Evolutionary conservation across 495 filamentous ascomycete species (phyloP), one percentile per base, ranked within the genome.

Genomic region (Letharia lupina): DNA sequence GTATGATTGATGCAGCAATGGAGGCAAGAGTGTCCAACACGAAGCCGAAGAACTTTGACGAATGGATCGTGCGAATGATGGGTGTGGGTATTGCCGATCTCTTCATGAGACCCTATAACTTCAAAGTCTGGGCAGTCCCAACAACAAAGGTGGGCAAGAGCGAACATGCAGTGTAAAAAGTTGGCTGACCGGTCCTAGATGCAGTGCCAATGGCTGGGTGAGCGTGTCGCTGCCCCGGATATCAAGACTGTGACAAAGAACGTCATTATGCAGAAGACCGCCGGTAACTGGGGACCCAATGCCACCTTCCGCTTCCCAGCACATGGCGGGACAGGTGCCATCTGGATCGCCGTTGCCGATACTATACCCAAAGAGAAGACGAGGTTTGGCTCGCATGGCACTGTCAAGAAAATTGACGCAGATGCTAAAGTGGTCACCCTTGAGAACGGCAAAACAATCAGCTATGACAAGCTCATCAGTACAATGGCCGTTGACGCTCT

Each of bases 71-170:
- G 68, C 86, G 93, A 65, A 95, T 86, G 80, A 93, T 91, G 84
- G 94, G 94, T 72, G 78, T 80, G 70, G 94, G 95, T 70, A 83
- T 99, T 69, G 94, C 94, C 66, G 87, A 99, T 77, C 80, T 93
- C 63, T 99, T 99, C 87, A 99, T 99, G 94, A 81, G 95, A 72
- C 94, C 94, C 57, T 99, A 99, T 85, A 99, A 99, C 86, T 98
- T 86, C 87, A 99, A 99, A 81, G 94, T 98, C 74, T 99, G 94
- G 94, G 95, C 94, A 65, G 93, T 98, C 72, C 94, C 95, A 48
- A 98, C 95, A 37, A 95, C 89, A 66, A 96, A 95, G 89, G 94
- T 97, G 83, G 68, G 80, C 63, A 41, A 15, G 7, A 47, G n/a
- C 61, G 18, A 4, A 28, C 48, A 37, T 42, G 39, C 13, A 18